Evolutionary conservation across 805 yeast genomes (phyloP), one percentile per base, ranked within the genome.

Genomic region (Monosporozyma yasuniensis): DNA sequence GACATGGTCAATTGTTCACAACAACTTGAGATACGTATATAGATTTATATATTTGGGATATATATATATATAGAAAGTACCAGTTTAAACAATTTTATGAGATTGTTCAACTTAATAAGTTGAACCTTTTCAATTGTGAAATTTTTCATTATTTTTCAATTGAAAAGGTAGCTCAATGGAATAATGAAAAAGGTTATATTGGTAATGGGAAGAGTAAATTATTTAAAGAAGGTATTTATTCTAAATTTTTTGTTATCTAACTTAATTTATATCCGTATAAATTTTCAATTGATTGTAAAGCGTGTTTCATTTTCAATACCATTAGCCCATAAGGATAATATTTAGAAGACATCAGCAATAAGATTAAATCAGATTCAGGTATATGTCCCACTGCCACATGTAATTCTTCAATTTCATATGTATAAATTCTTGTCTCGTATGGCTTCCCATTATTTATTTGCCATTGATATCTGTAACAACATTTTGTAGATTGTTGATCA

Each of bases 351-450:
- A 60, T 55, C 42, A 64, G 56, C 9, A 65, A 50, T 19, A 65
- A 45, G 9, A 65, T 48, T 14, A 65, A 48, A 30, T 63, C 65
- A 44, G 65, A 59, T 5, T 59, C 54, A 5, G 67, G 67, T 14
- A 65, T 51, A 27, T 57, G 62, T 2, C 65, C 56, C 3, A 64
- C 57, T 32, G 61, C 59, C 9, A 64, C 60, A 52, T 63, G 69
- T 25, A 62, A 47, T 32, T 63, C 62, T 52, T 64, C 69, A 21
- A 65, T 55, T 52, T 63, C 67, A 46, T 64, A 64, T 2, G 60
- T 63, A 52, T 62, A 63, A 34, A 65, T 59, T 23, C 55, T 54
- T 42, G 65, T 61, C 1, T 51, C 41, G 9, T 47, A 50, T n/a
- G 48, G 16, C 1, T 46, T 46, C 18, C 47, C 48, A 5, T 48